phyloP scores from a whole-genome alignment of 257 asterid species.

The Solanum raphanifolium region DNA sequence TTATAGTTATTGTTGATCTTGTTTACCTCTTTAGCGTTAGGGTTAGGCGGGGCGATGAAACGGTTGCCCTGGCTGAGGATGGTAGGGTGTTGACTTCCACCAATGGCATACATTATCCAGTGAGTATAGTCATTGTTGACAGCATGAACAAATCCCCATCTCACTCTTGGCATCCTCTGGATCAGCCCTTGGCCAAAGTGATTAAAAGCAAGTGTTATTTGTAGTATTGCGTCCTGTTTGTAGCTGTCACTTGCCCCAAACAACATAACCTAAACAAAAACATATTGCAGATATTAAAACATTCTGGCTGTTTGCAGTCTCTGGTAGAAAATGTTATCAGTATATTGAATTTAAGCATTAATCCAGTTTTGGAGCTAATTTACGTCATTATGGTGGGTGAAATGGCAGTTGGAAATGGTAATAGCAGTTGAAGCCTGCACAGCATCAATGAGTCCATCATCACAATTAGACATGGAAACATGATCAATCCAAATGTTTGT shows the following conservation, averaged over 20 bases:
- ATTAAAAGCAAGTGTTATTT: slow-evolving; percentile 22
- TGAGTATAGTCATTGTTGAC: slow-evolving; percentile 25
- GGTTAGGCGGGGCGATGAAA: slow-evolving; percentile 36
- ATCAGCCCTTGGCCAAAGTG: slow-evolving; percentile 24
- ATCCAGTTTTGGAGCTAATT: background rate
- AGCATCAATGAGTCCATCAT: slow-evolving; percentile 28
- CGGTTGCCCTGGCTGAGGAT: slow-evolving; percentile 33
- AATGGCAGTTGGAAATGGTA: slow-evolving; percentile 25
- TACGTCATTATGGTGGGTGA: slow-evolving; percentile 26
- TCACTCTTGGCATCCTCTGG: slow-evolving; percentile 29
- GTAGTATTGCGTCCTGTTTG: slow-evolving; percentile 11
- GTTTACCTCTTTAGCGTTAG: slow-evolving; percentile 49
- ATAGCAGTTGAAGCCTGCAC: slow-evolving; percentile 18
- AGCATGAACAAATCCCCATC: slow-evolving; percentile 24
- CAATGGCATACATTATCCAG: slow-evolving; percentile 31
- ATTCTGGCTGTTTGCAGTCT: background rate
- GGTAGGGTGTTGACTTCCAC: slow-evolving; percentile 26
- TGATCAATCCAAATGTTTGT: slow-evolving; percentile 29
- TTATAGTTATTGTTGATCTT: background rate
- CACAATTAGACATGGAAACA: slow-evolving; percentile 19
- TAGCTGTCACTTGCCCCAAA: slow-evolving; percentile 20
- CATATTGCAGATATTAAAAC: background rate
- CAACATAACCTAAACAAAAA: slow-evolving; percentile 14
- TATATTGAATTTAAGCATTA: background rate
- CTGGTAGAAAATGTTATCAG: background rate